These are phyloP conservation scores for Monascus ruber DNA, from an alignment of 2,329 filamentous ascomycete species.

Conservation along the genomic window DNA sequence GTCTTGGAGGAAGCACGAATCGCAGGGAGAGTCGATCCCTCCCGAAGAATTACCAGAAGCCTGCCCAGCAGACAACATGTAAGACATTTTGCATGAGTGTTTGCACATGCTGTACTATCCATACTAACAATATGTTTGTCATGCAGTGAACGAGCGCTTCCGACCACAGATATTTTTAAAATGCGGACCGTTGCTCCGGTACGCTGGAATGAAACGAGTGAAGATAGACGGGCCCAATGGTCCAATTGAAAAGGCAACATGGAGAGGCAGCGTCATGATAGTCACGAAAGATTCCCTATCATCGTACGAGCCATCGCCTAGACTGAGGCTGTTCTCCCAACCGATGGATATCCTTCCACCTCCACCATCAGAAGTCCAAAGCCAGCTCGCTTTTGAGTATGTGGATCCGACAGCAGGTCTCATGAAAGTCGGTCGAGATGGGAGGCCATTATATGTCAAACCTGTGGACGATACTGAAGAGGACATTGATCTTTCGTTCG, in stretches of 20 bases:
- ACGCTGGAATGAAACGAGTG: slow-evolving; percentile 65
- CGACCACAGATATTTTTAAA: slow-evolving; percentile 74
- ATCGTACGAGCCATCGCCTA: slow-evolving; percentile 67
- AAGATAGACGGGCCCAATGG: slow-evolving; percentile 22
- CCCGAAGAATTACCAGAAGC: slow-evolving; percentile 22
- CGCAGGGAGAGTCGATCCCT: slow-evolving; percentile 37
- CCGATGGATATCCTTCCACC: slow-evolving; percentile 71
- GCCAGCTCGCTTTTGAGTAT: slow-evolving; percentile 60
- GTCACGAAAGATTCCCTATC: slow-evolving; percentile 79
- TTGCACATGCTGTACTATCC: neutral
- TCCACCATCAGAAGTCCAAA: slow-evolving; percentile 57
- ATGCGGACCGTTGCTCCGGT: slow-evolving; percentile 81
- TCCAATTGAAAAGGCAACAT: slow-evolving; percentile 58
- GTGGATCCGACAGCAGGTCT: slow-evolving; percentile 83
- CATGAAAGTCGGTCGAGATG: slow-evolving; percentile 71
- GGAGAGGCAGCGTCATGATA: slow-evolving; percentile 92
- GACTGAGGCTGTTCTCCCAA: slow-evolving; percentile 73
- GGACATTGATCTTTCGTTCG: slow-evolving; percentile 61
- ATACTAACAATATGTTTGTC: slow-evolving; percentile 29
- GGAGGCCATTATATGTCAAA: slow-evolving; percentile 76
- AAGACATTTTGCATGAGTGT: slow-evolving; percentile 3
- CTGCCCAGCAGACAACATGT: slow-evolving; percentile 23
- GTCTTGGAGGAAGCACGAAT: slow-evolving; percentile 41
- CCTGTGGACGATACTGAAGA: slow-evolving; percentile 80
- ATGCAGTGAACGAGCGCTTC: slow-evolving; percentile 50